Percentiles rank a stretch among this genome's conserved stretches.
Conservation (phyloP, 2,329 filamentous ascomycete genomes). For the Camillea tinctor region DNA sequence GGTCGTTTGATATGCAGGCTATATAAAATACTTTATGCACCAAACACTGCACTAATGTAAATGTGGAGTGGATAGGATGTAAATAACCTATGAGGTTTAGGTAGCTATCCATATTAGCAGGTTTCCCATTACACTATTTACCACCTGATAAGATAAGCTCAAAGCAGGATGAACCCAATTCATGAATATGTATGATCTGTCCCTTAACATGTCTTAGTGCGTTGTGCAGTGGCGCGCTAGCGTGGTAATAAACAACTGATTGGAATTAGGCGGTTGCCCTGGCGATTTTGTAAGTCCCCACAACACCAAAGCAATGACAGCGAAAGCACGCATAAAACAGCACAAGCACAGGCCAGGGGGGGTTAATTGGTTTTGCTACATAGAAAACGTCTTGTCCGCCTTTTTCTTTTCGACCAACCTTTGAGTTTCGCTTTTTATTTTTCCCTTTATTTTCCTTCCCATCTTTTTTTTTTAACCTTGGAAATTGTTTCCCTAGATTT, state of each 20-base stretch:
- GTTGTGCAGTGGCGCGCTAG: background rate
- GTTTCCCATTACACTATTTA: too few species aligned
- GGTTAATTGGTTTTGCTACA: constrained; percentile 6
- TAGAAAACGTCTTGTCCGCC: background rate
- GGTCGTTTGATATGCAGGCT: too few species aligned
- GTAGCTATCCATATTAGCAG: too few species aligned
- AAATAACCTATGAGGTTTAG: too few species aligned
- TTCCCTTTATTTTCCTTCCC: constrained; percentile 7
- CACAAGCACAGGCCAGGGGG: constrained; percentile 21
- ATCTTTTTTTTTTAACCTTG: too few species aligned
- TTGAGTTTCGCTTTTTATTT: constrained; percentile 9
- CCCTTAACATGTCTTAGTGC: constrained; percentile 2
- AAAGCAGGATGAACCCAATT: too few species aligned
- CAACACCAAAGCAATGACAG: constrained; percentile 15
- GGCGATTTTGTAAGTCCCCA: constrained; percentile 25
- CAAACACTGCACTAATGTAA: too few species aligned
- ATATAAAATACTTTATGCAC: too few species aligned
- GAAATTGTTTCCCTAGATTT: constrained; percentile 20
- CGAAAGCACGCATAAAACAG: background rate
- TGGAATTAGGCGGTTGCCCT: constrained; percentile 25
- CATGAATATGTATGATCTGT: background rate
- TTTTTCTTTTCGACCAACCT: constrained; percentile 10
- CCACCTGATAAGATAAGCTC: too few species aligned
- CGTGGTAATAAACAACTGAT: background rate
- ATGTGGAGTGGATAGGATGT: too few species aligned